Conservation (phyloP, 2,329 filamentous ascomycete species). For the Aspergillus fructus region DNA sequence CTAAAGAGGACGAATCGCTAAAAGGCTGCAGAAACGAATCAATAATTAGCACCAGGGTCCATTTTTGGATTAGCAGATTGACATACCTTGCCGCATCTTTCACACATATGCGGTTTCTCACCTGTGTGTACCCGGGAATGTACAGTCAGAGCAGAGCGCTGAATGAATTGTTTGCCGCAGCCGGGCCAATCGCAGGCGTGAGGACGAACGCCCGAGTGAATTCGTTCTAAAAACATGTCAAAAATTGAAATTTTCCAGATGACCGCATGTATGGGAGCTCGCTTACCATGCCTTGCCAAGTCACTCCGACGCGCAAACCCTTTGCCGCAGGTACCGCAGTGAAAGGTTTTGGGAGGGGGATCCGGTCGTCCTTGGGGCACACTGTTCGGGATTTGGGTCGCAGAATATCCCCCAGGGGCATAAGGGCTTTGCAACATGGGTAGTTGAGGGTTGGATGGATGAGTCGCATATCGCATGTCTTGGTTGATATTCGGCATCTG, state of each 20-base stretch:
- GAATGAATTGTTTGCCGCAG: slow-evolving; percentile 96
- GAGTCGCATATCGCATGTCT: slow-evolving; percentile 55
- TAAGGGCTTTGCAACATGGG: slow-evolving; percentile 57
- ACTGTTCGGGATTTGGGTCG: slow-evolving; percentile 47
- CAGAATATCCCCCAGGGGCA: slow-evolving; percentile 49
- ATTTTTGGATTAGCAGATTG: background rate
- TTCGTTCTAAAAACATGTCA: slow-evolving; percentile 66
- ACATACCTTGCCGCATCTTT: slow-evolving; percentile 89
- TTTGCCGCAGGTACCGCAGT: slow-evolving; percentile 86
- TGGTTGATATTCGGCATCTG: slow-evolving; percentile 53
- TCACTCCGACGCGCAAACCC: slow-evolving; percentile 92
- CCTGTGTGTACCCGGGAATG: slow-evolving; percentile 95
- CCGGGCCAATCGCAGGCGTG: slow-evolving; percentile 87
- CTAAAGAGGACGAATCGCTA: slow-evolving; percentile 91
- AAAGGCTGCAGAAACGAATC: slow-evolving; percentile 65
- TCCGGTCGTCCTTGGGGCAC: slow-evolving; percentile 46
- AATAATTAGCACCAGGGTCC: background rate
- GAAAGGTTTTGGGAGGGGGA: slow-evolving; percentile 71
- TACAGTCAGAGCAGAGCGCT: slow-evolving; percentile 91
- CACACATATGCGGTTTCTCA: slow-evolving; percentile 98
- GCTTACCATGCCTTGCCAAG: slow-evolving; percentile 86
- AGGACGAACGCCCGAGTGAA: slow-evolving; percentile 86
- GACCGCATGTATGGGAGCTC: slow-evolving; percentile 25
- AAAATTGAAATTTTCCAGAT: background rate
- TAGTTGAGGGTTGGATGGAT: slow-evolving; percentile 51